phyloP scores from a whole-genome alignment of 345 rosid genomes.

The Hirschfeldia incana region DNA sequence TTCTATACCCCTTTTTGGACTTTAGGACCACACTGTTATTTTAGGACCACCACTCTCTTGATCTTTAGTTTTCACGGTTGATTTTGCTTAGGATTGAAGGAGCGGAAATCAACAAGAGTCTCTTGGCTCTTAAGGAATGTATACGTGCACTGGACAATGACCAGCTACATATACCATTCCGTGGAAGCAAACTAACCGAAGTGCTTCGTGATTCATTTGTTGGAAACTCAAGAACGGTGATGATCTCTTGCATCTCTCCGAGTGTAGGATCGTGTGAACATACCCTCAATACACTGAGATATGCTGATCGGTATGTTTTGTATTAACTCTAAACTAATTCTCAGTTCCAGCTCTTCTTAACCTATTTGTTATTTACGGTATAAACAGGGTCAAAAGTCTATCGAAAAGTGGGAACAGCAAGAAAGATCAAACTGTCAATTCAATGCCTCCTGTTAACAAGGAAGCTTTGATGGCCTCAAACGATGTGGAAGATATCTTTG shows the following conservation, averaged over 20 bases:
- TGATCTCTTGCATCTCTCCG: constrained; percentile 99
- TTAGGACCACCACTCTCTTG: constrained; percentile 19
- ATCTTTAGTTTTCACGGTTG: constrained; percentile 5
- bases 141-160: constrained; percentile 96
- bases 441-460: constrained; percentile 48
- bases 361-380: constrained; percentile 19
- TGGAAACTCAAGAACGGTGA: constrained; percentile 95
- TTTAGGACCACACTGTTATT: constrained; percentile 10
- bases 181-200: constrained; percentile 97
- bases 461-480: constrained; percentile 55
- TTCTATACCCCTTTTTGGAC: constrained; percentile 11
- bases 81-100: constrained; percentile 83
- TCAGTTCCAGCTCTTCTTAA: constrained; percentile 3
- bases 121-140: constrained; percentile 96
- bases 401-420: constrained; percentile 83
- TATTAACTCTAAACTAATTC: constrained; percentile 13
- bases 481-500: constrained; percentile 56
- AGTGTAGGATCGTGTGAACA: constrained; percentile 98
- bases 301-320: constrained; percentile 81
- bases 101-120: constrained; percentile 95
- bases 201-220: constrained; percentile 97
- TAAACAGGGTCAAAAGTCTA: constrained; percentile 88
- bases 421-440: constrained; percentile 66
- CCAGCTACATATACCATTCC: constrained; percentile 94
- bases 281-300: constrained; percentile 95